Evolutionary conservation across 75 land plant genomes (phyloP).

Genomic region (Picea glauca): DNA sequence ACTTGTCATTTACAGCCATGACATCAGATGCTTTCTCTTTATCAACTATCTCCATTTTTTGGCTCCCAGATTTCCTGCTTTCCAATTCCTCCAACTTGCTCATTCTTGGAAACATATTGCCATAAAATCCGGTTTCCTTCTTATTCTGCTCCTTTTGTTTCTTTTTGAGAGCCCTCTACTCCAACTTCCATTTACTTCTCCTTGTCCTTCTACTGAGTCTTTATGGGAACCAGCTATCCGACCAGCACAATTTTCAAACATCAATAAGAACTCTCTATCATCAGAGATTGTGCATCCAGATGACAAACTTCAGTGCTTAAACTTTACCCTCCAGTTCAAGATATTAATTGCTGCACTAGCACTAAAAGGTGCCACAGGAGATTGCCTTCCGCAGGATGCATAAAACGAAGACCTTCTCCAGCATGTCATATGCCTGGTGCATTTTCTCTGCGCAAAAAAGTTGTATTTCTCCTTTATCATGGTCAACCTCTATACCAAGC

Average conservation of each 20-base stretch:
- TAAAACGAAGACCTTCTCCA: constrained; percentile 47
- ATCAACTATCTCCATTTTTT: neutral
- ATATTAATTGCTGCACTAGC: constrained; percentile 73
- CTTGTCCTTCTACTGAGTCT: constrained; percentile 15
- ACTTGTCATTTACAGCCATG: no score
- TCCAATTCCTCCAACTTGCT: constrained; percentile 41
- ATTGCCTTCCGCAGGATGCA: constrained; percentile 24
- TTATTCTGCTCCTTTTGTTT: constrained; percentile 70
- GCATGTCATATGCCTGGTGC: constrained; percentile 22
- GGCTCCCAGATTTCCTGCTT: neutral
- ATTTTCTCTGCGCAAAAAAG: constrained; percentile 24
- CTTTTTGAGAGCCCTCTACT: constrained; percentile 56
- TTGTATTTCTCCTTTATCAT: constrained; percentile 13
- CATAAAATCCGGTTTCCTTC: constrained; percentile 77
- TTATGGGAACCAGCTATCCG: constrained; percentile 46
- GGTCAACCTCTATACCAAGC: constrained; percentile 42
- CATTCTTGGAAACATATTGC: constrained; percentile 81
- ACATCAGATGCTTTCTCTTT: no score
- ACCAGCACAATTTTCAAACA: constrained; percentile 36
- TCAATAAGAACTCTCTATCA: constrained; percentile 51
- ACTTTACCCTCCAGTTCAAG: constrained; percentile 56
- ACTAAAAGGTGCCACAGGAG: constrained; percentile 59
- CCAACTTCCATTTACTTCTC: constrained; percentile 35
- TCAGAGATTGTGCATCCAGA: constrained; percentile 28
- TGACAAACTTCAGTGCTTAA: constrained; percentile 45